A percentile compares a stretch with the other conserved stretches of the same genome.
Evolutionary conservation across 1,284 basidiomycete species (phyloP).

Genomic region (Inonotus obliquus): DNA sequence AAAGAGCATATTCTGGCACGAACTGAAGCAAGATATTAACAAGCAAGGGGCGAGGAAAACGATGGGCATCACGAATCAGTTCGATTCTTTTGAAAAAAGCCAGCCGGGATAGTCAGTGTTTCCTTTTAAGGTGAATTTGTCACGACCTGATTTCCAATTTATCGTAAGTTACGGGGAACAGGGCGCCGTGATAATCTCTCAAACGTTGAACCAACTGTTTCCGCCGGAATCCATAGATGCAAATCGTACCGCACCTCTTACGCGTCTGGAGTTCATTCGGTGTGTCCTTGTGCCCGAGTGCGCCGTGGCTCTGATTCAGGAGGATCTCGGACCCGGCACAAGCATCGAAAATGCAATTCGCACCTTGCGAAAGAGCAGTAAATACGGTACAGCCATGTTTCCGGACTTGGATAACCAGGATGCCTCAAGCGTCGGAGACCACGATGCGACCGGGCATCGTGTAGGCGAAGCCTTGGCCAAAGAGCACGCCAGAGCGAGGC

Average conservation of each 20-base stretch:
- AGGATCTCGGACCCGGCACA: constrained; percentile 52
- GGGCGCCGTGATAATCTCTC: constrained; percentile 71
- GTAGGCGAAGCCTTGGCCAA: constrained; percentile 26
- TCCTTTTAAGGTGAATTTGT: constrained; percentile 1
- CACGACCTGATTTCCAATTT: background rate
- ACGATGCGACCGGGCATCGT: constrained; percentile 22
- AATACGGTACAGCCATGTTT: constrained; percentile 78
- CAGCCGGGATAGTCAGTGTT: constrained; percentile 79
- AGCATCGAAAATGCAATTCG: constrained; percentile 43
- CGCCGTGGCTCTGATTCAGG: constrained; percentile 63
- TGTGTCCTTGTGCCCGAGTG: constrained; percentile 73
- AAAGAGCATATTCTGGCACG: constrained; percentile 62
- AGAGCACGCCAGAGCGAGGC: constrained; percentile 38
- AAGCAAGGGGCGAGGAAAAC: constrained; percentile 59
- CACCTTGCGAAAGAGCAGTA: constrained; percentile 66
- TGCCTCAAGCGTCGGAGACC: constrained; percentile 27
- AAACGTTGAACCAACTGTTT: constrained; percentile 70
- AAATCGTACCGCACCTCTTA: constrained; percentile 51
- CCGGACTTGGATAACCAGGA: constrained; percentile 49
- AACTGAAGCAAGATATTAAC: constrained; percentile 55
- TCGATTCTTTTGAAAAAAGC: constrained; percentile 67
- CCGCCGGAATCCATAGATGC: constrained; percentile 54
- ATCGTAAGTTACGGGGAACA: constrained; percentile 68
- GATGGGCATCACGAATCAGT: constrained; percentile 64
- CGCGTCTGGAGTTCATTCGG: constrained; percentile 65